Evolutionary conservation across 305 asterid species (phyloP), one percentile per base, ranked within the genome.

Genomic region (Lippia alba): DNA sequence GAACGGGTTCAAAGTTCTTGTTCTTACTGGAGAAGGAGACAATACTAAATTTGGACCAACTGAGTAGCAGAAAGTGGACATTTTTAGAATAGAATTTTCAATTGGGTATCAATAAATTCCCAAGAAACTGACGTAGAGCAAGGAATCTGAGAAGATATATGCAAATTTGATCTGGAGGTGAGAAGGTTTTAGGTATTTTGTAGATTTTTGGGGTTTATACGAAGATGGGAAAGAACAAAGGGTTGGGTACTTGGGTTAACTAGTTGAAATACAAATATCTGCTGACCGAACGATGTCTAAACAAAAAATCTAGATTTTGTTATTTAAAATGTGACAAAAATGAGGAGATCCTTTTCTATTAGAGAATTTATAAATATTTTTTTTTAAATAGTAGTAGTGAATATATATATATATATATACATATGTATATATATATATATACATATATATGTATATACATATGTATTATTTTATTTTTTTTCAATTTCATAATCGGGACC

Each of bases 11-110:
- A 58, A 71, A 69, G 82, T 69, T 79, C 70, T 76, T 56, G 81
- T 58, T 36, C 89, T 73, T 77, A 83, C 76, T 30, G 76, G 76
- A 69, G 81, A 77, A 68, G 96, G 91, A 71, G 91, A 81, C 58
- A 72, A 40, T 39, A 82, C 71, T 59, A 83, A 61, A 73, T 82
- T 87, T 61, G 85, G 88, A 32, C 84, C 84, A 49, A 80, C 69
- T 46, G 91, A 79, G 76, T 73, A 57, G 12, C 76, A 61, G 41
- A 80, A 83, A 80, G 83, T 63, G 2, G 91, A 56, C 97, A 92
- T 92, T 45, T 72, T 74, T 67, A 33, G 30, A 24, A 33, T 18
- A 24, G 8, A 48, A 45, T 15, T 49, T 49, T 12, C 39, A 17
- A 33, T 65, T 14, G 61, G 62, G 58, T 51, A 56, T 53, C 67